Conservation (phyloP, 805 yeast genomes). For the Clavispora asparagi region DNA sequence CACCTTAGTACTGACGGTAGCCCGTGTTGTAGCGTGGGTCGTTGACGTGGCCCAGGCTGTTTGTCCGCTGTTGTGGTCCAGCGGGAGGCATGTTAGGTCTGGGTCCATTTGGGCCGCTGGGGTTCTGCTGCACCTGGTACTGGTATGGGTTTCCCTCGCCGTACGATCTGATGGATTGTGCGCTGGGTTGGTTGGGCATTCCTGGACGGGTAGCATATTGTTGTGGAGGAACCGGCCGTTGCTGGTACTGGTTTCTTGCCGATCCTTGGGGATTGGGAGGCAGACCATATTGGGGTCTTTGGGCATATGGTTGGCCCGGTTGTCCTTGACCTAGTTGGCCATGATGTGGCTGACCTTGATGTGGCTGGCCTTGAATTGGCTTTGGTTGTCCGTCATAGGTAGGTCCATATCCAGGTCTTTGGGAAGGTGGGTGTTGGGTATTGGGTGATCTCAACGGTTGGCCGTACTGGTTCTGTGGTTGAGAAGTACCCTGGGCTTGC, state of each 20-base stretch:
- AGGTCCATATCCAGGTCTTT: no score
- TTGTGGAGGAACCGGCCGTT: not conserved
- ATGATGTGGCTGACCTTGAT: no score
- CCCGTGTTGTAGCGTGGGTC: slow-evolving; percentile 4
- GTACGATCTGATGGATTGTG: not conserved
- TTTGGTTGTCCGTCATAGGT: no score
- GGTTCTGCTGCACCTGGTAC: slow-evolving; percentile 2
- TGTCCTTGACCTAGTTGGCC: no score
- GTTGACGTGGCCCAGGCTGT: slow-evolving; percentile 1
- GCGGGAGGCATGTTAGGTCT: slow-evolving; percentile 1
- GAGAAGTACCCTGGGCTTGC: not conserved
- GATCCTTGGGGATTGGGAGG: not conserved
- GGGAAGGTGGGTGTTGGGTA: no score
- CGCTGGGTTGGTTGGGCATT: not conserved
- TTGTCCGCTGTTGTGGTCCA: slow-evolving; percentile 5
- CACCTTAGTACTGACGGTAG: not conserved
- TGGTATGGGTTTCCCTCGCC: slow-evolving; percentile 2
- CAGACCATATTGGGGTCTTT: not conserved
- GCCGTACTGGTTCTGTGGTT: not conserved
- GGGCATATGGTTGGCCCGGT: no score
- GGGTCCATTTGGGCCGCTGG: not conserved
- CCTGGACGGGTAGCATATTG: not conserved
- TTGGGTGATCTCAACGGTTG: no score
- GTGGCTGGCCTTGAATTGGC: no score
- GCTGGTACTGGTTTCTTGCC: not conserved